phyloP scores from a whole-genome alignment of 768 basidiomycete genomes.

The Podaxis rugospora region DNA sequence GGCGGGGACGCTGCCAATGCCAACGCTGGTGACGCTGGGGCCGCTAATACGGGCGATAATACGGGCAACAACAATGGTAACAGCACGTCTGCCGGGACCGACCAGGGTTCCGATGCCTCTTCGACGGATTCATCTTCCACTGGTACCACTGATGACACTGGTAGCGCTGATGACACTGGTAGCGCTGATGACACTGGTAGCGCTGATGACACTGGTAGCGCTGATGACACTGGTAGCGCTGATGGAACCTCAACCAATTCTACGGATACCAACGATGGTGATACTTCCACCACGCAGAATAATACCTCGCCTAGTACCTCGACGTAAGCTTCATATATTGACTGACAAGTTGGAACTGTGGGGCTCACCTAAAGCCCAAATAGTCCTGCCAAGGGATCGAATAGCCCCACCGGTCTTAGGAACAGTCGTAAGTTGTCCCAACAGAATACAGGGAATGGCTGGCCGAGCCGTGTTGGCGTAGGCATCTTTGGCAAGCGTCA shows the following conservation, averaged over 20 bases:
- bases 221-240: neutral
- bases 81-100: neutral
- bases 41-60: neutral
- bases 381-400: neutral
- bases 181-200: neutral
- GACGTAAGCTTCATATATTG: neutral
- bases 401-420: neutral
- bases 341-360: neutral
- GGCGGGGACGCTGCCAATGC: neutral
- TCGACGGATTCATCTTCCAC: neutral
- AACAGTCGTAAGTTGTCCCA: slow-evolving; percentile 2
- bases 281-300: neutral
- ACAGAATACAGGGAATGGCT: neutral
- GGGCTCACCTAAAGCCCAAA: neutral
- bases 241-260: neutral
- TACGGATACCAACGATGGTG: neutral
- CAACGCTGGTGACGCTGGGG: neutral
- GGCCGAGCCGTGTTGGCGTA: neutral
- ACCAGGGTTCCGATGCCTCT: neutral
- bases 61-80: neutral
- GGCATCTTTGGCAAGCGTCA: slow-evolving; percentile 10
- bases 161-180: neutral
- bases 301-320: neutral
- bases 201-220: neutral
- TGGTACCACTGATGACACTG: neutral